Evolutionary conservation across 352 stramenopile genomes (phyloP).

Genomic region (Peronospora belbahrii): DNA sequence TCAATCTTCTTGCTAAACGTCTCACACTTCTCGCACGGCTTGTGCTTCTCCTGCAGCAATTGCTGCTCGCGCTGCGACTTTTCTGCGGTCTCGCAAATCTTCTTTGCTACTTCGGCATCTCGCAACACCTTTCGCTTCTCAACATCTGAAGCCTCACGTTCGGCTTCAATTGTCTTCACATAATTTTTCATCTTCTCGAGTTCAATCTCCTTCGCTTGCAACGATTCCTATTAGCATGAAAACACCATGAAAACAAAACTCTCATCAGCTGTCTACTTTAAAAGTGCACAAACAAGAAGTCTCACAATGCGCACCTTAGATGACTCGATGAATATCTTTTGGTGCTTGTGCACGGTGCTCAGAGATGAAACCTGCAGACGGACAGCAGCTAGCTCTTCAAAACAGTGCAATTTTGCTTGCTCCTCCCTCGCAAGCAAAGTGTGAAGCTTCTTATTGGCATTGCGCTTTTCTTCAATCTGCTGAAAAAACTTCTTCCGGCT

Average conservation of each 20-base stretch:
- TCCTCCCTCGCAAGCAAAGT: conserved; percentile 55
- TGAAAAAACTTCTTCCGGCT: conserved; percentile 66
- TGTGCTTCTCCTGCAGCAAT: conserved; percentile 45
- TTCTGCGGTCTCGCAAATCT: conserved; percentile 51
- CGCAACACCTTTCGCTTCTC: conserved; percentile 53
- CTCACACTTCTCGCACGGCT: conserved; percentile 53
- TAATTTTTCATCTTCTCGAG: conserved; percentile 61
- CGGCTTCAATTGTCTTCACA: conserved; percentile 42
- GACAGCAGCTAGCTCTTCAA: conserved; percentile 66
- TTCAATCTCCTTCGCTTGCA: conserved; percentile 54
- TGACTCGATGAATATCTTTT: conserved; percentile 59
- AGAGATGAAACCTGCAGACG: conserved; percentile 69
- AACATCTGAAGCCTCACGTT: conserved; percentile 40
- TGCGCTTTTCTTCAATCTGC: conserved; percentile 77
- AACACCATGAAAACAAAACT: not conserved
- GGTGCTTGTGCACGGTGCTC: conserved; percentile 65
- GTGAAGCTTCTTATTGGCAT: conserved; percentile 63
- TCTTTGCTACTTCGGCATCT: conserved; percentile 56
- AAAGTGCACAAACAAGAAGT: not conserved
- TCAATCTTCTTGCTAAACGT: conserved; percentile 44
- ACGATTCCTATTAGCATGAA: conserved; percentile 31
- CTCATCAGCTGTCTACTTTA: conserved; percentile 2
- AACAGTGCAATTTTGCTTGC: conserved; percentile 59
- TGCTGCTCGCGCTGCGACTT: conserved; percentile 45
- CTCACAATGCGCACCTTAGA: conserved; percentile 37